A percentile compares a stretch with the other conserved stretches of the same genome.
phyloP scores from a whole-genome alignment of 2,329 filamentous ascomycete species.

The Phaeosphaeria sp. region DNA sequence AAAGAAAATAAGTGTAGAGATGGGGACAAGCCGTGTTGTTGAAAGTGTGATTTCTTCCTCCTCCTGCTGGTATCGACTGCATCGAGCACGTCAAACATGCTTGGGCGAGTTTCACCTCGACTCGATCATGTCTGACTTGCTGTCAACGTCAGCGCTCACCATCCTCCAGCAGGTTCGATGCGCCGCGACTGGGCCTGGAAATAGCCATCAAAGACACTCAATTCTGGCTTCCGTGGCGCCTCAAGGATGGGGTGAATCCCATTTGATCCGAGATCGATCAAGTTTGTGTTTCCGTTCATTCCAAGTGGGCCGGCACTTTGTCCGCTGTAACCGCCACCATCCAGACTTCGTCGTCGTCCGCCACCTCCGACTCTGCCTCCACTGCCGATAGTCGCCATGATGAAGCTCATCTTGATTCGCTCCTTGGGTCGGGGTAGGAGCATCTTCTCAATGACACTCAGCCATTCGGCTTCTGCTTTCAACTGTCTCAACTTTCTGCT shows the following conservation, averaged over 20 bases:
- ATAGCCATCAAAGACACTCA: slow-evolving; percentile 46
- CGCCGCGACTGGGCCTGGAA: slow-evolving; percentile 41
- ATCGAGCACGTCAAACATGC: slow-evolving; percentile 12
- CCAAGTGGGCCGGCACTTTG: slow-evolving; percentile 32
- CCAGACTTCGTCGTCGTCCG: slow-evolving; percentile 42
- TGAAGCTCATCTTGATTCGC: slow-evolving; percentile 42
- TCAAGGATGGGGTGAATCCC: slow-evolving; percentile 1
- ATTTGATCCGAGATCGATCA: slow-evolving; percentile 22
- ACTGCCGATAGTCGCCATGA: slow-evolving; percentile 37
- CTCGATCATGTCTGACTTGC: slow-evolving; percentile 6
- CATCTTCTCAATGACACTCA: slow-evolving; percentile 48
- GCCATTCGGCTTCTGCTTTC: slow-evolving; percentile 42
- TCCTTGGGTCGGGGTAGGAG: slow-evolving; percentile 40
- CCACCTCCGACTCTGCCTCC: slow-evolving; percentile 35
- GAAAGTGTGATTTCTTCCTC: no score
- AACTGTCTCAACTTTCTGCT: slow-evolving; percentile 42
- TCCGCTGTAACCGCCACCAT: slow-evolving; percentile 43
- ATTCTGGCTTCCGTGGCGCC: slow-evolving; percentile 31
- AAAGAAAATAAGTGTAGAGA: background rate
- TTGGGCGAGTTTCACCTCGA: slow-evolving; percentile 19
- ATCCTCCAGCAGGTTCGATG: slow-evolving; percentile 28
- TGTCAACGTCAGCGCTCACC: slow-evolving; percentile 14
- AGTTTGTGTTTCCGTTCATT: slow-evolving; percentile 11
- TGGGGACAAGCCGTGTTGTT: no score
- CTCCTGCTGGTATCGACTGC: no score